A percentile compares a stretch with the other conserved stretches of the same genome.
Conservation (phyloP, 2,329 filamentous ascomycete genomes). For the Ophiostoma quercus region DNA sequence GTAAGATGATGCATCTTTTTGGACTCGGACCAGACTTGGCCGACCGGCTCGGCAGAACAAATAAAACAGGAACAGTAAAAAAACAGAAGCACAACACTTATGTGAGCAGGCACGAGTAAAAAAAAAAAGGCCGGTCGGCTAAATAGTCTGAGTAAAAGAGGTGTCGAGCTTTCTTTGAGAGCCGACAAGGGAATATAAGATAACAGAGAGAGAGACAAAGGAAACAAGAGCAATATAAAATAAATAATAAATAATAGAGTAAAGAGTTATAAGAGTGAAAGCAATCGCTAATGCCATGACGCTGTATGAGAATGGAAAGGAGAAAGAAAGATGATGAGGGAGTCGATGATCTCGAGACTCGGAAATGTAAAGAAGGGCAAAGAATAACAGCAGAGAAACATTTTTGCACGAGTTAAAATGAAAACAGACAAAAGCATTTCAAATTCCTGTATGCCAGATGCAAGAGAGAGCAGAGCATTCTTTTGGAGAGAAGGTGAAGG, state of each 20-base stretch:
- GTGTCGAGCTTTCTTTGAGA: slow-evolving; percentile 9
- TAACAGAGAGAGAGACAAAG: background rate
- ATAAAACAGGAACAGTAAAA: background rate
- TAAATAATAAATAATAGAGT: slow-evolving; percentile 31
- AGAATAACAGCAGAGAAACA: slow-evolving; percentile 12
- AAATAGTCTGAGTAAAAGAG: slow-evolving; percentile 14
- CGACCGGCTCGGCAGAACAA: slow-evolving; percentile 7
- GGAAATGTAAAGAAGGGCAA: slow-evolving; percentile 30
- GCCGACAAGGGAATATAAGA: slow-evolving; percentile 11
- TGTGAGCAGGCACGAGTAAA: background rate
- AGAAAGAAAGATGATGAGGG: slow-evolving; percentile 32
- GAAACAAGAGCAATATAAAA: slow-evolving; percentile 11
- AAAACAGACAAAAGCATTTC: slow-evolving; percentile 5
- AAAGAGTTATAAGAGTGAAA: slow-evolving; percentile 29
- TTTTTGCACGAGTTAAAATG: slow-evolving; percentile 18
- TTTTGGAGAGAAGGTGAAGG: slow-evolving; percentile 28
- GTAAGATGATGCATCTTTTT: slow-evolving; percentile 15
- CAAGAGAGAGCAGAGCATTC: slow-evolving; percentile 41
- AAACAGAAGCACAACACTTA: background rate
- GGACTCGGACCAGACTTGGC: slow-evolving; percentile 11
- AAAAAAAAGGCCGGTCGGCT: slow-evolving; percentile 16
- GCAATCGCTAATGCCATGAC: slow-evolving; percentile 47
- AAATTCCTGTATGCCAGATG: slow-evolving; percentile 40
- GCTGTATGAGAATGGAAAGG: slow-evolving; percentile 33
- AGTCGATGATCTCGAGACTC: slow-evolving; percentile 16